Percentiles rank a stretch among this genome's conserved stretches.
Conservation (phyloP, 257 asterid species). For the Gynochthodes officinalis region DNA sequence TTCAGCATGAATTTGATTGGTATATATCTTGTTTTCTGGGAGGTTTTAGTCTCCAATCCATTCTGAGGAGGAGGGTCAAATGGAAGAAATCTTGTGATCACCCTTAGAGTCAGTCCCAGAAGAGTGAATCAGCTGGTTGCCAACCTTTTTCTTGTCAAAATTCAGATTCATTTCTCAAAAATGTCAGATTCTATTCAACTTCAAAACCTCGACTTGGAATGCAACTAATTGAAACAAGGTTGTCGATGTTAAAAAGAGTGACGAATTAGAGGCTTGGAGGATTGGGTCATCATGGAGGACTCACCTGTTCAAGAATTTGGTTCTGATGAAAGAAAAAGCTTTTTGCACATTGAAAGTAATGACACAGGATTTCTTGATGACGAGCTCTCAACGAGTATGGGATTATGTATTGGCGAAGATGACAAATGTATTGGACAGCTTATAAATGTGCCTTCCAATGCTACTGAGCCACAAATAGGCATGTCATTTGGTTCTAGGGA, state of each 20-base stretch:
- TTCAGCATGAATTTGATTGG: not conserved
- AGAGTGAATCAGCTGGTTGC: conserved; percentile 1
- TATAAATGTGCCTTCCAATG: conserved; percentile 3
- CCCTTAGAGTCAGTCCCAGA: not conserved
- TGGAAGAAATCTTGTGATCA: not conserved
- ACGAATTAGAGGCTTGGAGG: conserved; percentile 1
- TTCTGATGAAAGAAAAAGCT: conserved; percentile 12
- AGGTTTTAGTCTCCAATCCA: not conserved
- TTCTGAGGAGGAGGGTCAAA: not conserved
- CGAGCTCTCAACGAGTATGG: conserved; percentile 15
- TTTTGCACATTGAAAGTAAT: conserved; percentile 13
- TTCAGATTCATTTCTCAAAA: not conserved
- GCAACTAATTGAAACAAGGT: not conserved
- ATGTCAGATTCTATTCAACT: not conserved
- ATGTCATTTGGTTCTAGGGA: conserved; percentile 26
- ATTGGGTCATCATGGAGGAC: conserved; percentile 16
- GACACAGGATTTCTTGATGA: conserved; percentile 15
- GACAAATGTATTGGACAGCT: conserved; percentile 16
- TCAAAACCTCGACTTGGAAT: not conserved
- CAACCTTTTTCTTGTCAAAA: not conserved
- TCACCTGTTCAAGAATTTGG: conserved; percentile 13
- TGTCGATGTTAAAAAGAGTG: not conserved
- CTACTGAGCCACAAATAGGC: conserved; percentile 26
- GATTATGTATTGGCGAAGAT: conserved; percentile 14
- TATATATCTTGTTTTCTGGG: not conserved